A percentile compares a stretch with the other conserved stretches of the same genome.
Evolutionary conservation across 257 asterid species (phyloP).

Genomic region (Petrea volubilis): DNA sequence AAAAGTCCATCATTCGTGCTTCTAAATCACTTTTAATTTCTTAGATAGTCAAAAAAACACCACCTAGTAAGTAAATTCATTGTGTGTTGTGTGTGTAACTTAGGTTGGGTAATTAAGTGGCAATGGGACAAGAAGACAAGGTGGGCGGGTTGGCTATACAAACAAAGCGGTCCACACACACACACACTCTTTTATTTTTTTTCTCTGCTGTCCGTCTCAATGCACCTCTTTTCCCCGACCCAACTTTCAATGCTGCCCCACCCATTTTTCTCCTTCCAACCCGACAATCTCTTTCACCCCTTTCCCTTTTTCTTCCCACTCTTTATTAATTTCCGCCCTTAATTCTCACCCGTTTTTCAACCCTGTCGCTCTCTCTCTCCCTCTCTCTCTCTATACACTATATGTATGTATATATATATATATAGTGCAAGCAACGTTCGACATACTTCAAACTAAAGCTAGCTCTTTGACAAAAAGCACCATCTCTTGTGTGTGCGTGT

Average conservation of each 20-base stretch:
- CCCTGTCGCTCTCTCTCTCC: not conserved
- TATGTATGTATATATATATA: not conserved
- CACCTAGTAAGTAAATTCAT: not conserved
- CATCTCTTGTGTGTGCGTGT: not conserved
- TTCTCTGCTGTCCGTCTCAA: constrained; percentile 42
- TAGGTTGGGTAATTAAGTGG: constrained; percentile 19
- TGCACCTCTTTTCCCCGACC: constrained; percentile 73
- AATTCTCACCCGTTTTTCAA: not conserved
- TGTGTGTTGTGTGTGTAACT: not conserved
- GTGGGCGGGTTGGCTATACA: constrained; percentile 25
- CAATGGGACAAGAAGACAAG: constrained; percentile 35
- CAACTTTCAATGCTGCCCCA: constrained; percentile 55
- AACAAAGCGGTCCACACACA: constrained; percentile 20
- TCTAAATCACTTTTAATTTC: too few species aligned
- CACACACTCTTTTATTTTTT: too few species aligned
- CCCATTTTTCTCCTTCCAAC: constrained; percentile 34
- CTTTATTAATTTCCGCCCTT: not conserved
- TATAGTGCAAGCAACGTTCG: not conserved
- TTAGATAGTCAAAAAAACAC: constrained; percentile 8
- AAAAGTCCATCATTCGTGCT: too few species aligned
- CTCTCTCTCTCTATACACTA: not conserved
- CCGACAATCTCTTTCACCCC: constrained; percentile 24
- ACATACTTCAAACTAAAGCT: constrained; percentile 28
- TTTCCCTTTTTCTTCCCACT: constrained; percentile 16
- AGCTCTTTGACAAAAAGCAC: not conserved